Evolutionary conservation across 75 land plant genomes (phyloP), one percentile per base, ranked within the genome.

Genomic region (Cupressus sempervirens): DNA sequence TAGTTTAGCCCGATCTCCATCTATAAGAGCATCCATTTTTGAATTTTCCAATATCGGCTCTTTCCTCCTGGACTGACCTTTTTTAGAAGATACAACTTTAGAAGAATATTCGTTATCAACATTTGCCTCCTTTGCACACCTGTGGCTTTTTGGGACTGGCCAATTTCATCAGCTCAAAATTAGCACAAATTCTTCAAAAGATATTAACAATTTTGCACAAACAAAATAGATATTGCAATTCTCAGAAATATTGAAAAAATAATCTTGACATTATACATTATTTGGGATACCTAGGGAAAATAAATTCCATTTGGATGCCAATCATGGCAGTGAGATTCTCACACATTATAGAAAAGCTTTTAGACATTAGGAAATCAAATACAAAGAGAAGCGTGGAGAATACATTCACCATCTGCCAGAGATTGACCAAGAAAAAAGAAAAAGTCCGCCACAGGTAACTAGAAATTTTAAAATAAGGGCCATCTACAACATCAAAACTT

Each of bases 1-100:
- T 43, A 77, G 40, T 77, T 77, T 77, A 77, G 50, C 81, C n/a
- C 40, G 50, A 77, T 77, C 29, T 77, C 81, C 81, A 77, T 77
- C 81, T 23, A 10, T 77, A 8, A 20, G 29, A 77, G 14, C 81
- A 77, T 43, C 48, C 46, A 43, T 16, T 43, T 43, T 32, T 32
- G 32, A 11, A 32, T 70, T 70, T 70, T 70, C 74, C 35, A 70
- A 70, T 35, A 70, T 0, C 8, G 35, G 35, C 26, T 11, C 35
- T 70, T 70, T 30, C 74, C 74, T 70, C 35, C 32, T 70, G 74
- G 74, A 70, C 32, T 4, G 32, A 70, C 35, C 35, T 70, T 70
- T 30, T 32, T 70, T 70, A 70, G 74, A 3, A 32, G 35, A 70
- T 9, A 32, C 36, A 32, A 11, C 32, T 70, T 70, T 30, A 30